These are phyloP conservation scores for Saccharomyces hybrid DNA, from an alignment of 1,139 yeast genomes.

Conservation along the genomic window DNA sequence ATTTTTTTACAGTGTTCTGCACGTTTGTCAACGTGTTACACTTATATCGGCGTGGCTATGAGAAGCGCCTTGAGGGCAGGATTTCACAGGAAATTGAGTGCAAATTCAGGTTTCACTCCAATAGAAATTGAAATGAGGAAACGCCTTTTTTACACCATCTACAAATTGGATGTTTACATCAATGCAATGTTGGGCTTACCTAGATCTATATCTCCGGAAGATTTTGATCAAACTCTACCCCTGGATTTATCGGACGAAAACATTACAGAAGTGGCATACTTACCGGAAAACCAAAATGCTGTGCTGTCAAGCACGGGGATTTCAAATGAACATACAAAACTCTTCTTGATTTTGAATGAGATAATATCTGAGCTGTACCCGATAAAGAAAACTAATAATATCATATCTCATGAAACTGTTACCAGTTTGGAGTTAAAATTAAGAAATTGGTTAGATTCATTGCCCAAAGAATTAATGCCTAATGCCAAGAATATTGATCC, in stretches of 20 bases:
- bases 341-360: constrained; percentile 52
- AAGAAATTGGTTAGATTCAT: constrained; percentile 63
- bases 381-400: constrained; percentile 35
- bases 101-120: constrained; percentile 50
- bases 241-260: constrained; percentile 81
- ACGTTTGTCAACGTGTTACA: constrained; percentile 79
- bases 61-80: constrained; percentile 86
- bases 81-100: constrained; percentile 60
- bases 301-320: constrained; percentile 67
- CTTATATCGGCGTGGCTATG: constrained; percentile 86
- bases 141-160: constrained; percentile 78
- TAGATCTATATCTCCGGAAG: constrained; percentile 60
- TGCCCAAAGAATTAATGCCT: constrained; percentile 70
- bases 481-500: constrained; percentile 51
- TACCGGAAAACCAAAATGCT: constrained; percentile 35
- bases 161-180: constrained; percentile 85
- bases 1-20: constrained; percentile 87
- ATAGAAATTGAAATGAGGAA: constrained; percentile 81
- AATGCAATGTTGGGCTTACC: constrained; percentile 88
- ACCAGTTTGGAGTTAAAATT: constrained; percentile 66
- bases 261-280: constrained; percentile 51
- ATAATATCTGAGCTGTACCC: constrained; percentile 54
- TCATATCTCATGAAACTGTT: constrained; percentile 47
- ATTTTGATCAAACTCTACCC: constrained; percentile 84
- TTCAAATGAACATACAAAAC: constrained; percentile 77